Percentiles rank a stretch among this genome's conserved stretches.
Conservation (phyloP, 768 basidiomycete genomes). For the Tylopilus vinaceipallidus region DNA sequence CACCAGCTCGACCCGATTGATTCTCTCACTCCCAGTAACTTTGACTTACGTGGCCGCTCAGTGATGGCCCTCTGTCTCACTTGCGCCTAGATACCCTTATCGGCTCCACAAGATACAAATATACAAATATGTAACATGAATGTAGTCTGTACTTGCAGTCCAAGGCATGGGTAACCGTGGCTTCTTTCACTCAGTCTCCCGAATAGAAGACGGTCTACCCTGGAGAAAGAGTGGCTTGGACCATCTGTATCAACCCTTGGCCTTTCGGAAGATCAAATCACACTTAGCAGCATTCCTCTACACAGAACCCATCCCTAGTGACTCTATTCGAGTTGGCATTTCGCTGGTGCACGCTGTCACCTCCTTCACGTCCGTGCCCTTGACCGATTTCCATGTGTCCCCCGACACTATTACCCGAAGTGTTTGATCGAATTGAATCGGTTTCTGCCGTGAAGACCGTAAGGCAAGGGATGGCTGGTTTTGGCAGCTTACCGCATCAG, state of each 20-base stretch:
- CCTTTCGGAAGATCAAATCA: not conserved
- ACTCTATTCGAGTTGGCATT: no score
- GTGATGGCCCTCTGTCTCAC: not conserved
- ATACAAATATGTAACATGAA: no score
- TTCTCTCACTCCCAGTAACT: not conserved
- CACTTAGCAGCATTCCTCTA: not conserved
- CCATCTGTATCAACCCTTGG: not conserved
- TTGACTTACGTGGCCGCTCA: not conserved
- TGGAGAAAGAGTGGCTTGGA: not conserved
- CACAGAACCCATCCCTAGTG: not conserved
- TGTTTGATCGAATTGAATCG: constrained; percentile 17
- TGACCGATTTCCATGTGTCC: not conserved
- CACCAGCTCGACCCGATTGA: not conserved
- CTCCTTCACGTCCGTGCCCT: not conserved
- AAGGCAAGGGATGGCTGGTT: not conserved
- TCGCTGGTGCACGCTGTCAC: not conserved
- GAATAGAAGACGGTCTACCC: not conserved
- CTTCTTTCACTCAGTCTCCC: not conserved
- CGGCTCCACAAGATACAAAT: not conserved
- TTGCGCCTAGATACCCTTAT: not conserved
- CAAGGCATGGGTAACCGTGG: not conserved
- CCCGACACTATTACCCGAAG: constrained; percentile 13
- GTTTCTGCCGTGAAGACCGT: constrained; percentile 6
- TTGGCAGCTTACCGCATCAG: constrained; percentile 7
- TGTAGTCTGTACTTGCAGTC: not conserved